Evolutionary conservation across 345 rosid species (phyloP).

Genomic region (Euphorbia peplus): DNA sequence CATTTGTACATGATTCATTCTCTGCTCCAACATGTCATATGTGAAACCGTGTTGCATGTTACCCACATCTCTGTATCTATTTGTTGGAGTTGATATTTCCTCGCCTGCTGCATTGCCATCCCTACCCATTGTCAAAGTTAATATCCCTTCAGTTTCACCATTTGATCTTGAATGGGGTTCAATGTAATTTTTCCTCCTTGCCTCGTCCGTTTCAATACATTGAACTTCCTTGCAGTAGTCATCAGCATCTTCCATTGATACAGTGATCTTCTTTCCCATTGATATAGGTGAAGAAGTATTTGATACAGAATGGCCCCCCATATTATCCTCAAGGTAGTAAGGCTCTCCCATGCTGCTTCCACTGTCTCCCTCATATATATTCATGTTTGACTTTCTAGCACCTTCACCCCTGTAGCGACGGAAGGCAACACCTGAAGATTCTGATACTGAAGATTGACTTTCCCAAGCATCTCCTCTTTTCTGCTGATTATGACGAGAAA

Average conservation of each 20-base stretch:
- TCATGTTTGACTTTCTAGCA: conserved; percentile 22
- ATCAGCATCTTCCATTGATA: conserved; percentile 44
- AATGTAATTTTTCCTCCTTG: conserved; percentile 28
- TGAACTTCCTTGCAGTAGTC: conserved; percentile 87
- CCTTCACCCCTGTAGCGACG: conserved; percentile 17
- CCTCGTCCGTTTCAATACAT: conserved; percentile 67
- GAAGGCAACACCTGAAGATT: conserved; percentile 49
- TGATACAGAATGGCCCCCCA: conserved; percentile 41
- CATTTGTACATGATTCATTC: conserved; percentile 45
- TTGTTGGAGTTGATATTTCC: conserved; percentile 26
- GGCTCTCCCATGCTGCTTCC: conserved; percentile 38
- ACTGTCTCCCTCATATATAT: conserved; percentile 38
- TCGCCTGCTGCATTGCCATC: conserved; percentile 29
- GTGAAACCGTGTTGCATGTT: conserved; percentile 42
- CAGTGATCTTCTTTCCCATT: conserved; percentile 38
- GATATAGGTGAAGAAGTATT: conserved; percentile 45
- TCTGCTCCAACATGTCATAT: conserved; percentile 43
- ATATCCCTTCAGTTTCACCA: conserved; percentile 35
- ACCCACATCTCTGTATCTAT: conserved; percentile 39
- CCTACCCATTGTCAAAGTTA: conserved; percentile 26
- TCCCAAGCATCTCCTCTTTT: conserved; percentile 51
- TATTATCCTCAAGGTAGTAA: conserved; percentile 25
- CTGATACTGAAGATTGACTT: conserved; percentile 61
- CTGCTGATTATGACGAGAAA: conserved; percentile 32
- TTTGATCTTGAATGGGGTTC: conserved; percentile 33